Evolutionary conservation across 805 yeast species (phyloP), one percentile per base, ranked within the genome.

Genomic region (Pichia ethanolica): DNA sequence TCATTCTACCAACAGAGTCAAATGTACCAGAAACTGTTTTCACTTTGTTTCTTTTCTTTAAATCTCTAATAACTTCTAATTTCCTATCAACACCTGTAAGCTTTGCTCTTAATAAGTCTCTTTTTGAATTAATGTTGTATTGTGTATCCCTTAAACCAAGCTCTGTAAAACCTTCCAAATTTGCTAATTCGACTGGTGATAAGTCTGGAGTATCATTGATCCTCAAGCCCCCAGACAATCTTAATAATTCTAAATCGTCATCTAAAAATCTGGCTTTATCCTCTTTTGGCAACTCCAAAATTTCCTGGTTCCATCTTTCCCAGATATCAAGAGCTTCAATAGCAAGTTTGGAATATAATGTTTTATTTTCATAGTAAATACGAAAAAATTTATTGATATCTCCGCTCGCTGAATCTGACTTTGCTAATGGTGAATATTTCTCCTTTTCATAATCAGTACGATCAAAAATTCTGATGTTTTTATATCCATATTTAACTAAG

Each of bases 341-440:
- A 1, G 62, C 60, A 36, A 59, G 49, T 14, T 51, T 40, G 2
- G 50, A 44, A 37, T 59, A 59, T 7, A 48, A 46, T 5, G 44
- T 48, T 33, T 46, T 53, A 11, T 51, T 46, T 26, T 49, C 59
- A 46, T 59, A 56, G 26, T 49, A 53, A 35, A 50, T 52, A 30
- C 61, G 42, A 37, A 53, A 52, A 28, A 55, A 49, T 30, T 59
- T 55, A 43, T 59, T 59, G 13, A 56, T 48, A 49, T 57, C 62
- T 34, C 54, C 56, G 36, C 56, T 48, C 1, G 63, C 57, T 14
- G 55, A 39, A 45, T 56, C 60, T 4, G 56, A 49, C 5, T 53
- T 56, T 11, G 39, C 34, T 14, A 54, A 44, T 11, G 57, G 59
- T 36, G 38, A 26, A 30, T 55, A 56, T 43, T 48, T 50, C 20